Base-by-base conservation (phyloP, 306 rosid species). In the Vicia faba region DNA sequence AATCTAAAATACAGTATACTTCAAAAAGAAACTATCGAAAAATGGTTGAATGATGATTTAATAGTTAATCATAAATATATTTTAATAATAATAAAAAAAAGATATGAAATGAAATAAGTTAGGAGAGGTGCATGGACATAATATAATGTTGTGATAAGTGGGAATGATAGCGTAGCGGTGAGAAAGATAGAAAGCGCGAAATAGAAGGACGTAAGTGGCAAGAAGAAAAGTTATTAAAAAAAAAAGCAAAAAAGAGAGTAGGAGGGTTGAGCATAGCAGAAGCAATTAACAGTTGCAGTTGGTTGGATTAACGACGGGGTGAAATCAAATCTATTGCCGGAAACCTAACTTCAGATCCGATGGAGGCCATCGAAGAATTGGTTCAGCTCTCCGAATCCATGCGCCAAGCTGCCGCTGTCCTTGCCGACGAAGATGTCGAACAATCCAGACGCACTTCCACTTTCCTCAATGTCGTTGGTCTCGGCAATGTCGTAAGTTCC, bases 321-420 rank as follows among this genome's bases (percentile, higher is more conserved):
- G 2, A 33, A 7, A 33, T 38, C 29, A 36, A 70, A 44, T 40
- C 13, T 13, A 13, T 55, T 20, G 59, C 67, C 63, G 79, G 85
- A 73, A 74, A 78, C 82, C 80, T 77, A 73, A 20, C 26, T 43
- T 26, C 43, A 69, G 85, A 81, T 77, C 82, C 64, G 8, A 93
- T 93, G 98, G 98, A 93, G 66, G 96, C 95, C 74, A 86, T 93
- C 79, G 96, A 88, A 49, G 98, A 93, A 79, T 78, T 93, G 82
- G 28, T 20, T 20, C 90, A 88, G 78, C 91, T 89, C 5, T 88
- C 98, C 5, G 97, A 89, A 64, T 86, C 96, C 46, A 93, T 93
- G 98, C 96, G 87, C 31, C 98, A 93, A 73, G 95, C 93, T 31
- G 50, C 89, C n/a, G 87, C 96, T 53, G 65, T 93, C 38, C 97